Conservation (phyloP, 2,329 filamentous ascomycete genomes). For the Aspergillus sp. region DNA sequence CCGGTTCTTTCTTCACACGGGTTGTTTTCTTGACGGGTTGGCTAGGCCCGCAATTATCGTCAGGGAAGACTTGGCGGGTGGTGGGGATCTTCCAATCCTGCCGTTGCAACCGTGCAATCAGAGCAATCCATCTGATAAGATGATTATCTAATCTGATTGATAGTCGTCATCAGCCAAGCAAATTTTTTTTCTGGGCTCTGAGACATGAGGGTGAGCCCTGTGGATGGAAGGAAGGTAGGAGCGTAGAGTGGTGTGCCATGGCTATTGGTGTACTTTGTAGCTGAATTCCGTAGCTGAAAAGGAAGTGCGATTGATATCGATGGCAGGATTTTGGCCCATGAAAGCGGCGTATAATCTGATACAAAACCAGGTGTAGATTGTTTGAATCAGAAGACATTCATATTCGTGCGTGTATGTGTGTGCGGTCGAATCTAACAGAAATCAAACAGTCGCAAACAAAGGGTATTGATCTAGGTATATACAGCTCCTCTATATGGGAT, state of each 20-base stretch:
- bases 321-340: not conserved
- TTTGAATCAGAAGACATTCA: not conserved
- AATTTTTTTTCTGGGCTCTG: not conserved
- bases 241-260: not conserved
- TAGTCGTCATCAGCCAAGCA: not conserved
- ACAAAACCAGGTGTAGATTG: no score
- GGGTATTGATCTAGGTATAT: slow-evolving; percentile 5
- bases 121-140: slow-evolving; percentile 28
- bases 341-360: no score
- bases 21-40: no score
- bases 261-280: not conserved
- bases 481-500: slow-evolving; percentile 5
- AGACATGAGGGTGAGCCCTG: not conserved
- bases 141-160: slow-evolving; percentile 33
- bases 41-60: not conserved
- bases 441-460: not conserved
- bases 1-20: not conserved
- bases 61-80: not conserved
- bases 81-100: not conserved
- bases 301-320: not conserved
- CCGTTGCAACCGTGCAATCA: not conserved
- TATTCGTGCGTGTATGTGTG: not conserved
- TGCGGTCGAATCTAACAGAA: not conserved
- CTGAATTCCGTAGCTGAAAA: not conserved
- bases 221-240: not conserved